Base-by-base conservation (phyloP, 441 rosid genomes). In the Populus hybrid region DNA sequence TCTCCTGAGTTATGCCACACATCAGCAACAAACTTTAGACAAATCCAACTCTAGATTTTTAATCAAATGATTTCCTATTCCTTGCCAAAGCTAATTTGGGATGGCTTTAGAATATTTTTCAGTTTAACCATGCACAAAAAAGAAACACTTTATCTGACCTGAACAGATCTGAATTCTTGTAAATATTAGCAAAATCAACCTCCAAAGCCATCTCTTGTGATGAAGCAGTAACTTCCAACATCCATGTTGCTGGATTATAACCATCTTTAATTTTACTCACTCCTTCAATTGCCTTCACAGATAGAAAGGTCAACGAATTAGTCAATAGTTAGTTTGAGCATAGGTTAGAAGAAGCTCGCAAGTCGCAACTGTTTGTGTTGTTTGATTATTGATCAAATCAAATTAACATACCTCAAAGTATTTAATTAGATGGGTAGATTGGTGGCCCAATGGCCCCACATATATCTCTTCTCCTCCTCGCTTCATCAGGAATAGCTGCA, bases 191-290 rank as follows among this genome's bases (percentile, higher is more conserved):
- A 77, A 94, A 93, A 76, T 94, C 89, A 40, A 90, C 77, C 18
- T 89, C 91, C 71, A 92, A 66, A 75, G 87, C 82, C 21, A 79
- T 45, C 81, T 93, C 98, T 77, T 93, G 94, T 16, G 88, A 84
- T 33, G 86, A 73, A 7, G 81, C 26, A 3, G 93, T 89, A 61
- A 90, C 92, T 82, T 94, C 97, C 65, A 92, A 80, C 97, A 93
- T 92, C 98, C 98, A 90, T 20, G 95, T 92, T 77, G 99, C 99
- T 18, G 98, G 97, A 73, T 93, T 92, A 71, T 90, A 88, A 6
- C 95, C 97, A 29, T 90, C 94, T 81, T 85, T 93, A 69, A 92
- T 93, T 81, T 89, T 91, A 63, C 79, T 64, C 9, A 90, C 87
- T 80, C 93, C 94, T 77, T 84, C 82, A 40, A 93, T 80, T 73